Base-by-base conservation (phyloP, 2,329 filamentous ascomycete species). In the Podosphaera fusca region DNA sequence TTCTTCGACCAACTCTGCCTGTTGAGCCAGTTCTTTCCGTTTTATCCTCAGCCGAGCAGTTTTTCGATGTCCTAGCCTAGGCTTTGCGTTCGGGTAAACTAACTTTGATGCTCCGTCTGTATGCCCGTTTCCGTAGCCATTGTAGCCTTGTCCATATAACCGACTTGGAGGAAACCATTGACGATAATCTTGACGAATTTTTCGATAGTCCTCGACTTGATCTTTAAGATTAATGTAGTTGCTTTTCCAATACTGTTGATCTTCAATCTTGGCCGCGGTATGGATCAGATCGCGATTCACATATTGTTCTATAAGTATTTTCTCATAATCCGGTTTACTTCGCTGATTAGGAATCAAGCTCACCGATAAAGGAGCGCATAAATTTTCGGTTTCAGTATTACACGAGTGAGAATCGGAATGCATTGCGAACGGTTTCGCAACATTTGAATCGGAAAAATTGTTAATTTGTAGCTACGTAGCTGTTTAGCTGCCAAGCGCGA, bases 1-100 rank as follows among this genome's bases (percentile, higher is more conserved):
- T 67, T 95, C 87, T 68, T 98, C 92, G 56, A 87, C 76, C 67
- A 90, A 85, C 63, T 96, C 90, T 31, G 87, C 87, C 71, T 96
- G 92, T 63, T 82, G 79, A 60, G 80, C 78, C 73, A 89, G 78
- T 62, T 95, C 87, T 68, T 87, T 87, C 64, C 85, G 81, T 63
- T 79, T 77, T 61, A 89, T 79, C 61, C 84, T 85, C 55, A 94
- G 70, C 59, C 82, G 75, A 36, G 81, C 79, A 10, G 87, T 84
- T 63, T 82, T 81, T 62, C 85, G 80, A 63, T 84, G 84, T 42
- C 87, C 89, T 0, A 85, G 82, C 57, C 85, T 81, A 60, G 80
- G 81, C 67, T 87, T 84, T 63, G 85, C 79, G 45, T 74, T 72
- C 30, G 89, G 89, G 71, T 96, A 96, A 50, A 95, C 70, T 59